Conservation (phyloP, 2,329 filamentous ascomycete genomes). For the Diaporthe vexans region DNA sequence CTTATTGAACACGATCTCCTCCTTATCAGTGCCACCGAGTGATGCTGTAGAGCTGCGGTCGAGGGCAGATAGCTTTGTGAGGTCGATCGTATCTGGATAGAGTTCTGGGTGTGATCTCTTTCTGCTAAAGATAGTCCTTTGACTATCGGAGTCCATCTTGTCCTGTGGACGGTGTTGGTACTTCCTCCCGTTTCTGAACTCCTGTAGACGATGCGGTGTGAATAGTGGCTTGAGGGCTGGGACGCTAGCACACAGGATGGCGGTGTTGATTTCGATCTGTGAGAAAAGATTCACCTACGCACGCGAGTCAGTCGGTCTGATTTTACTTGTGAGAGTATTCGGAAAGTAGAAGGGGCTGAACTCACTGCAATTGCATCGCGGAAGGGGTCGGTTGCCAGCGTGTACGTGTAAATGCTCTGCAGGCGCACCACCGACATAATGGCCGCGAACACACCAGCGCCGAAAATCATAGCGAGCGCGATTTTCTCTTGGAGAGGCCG, state of each 20-base stretch:
- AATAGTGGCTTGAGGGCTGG: conserved; percentile 65
- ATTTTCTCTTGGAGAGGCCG: conserved; percentile 64
- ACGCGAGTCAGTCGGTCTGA: neutral
- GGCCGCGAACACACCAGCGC: conserved; percentile 54
- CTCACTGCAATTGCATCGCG: conserved; percentile 39
- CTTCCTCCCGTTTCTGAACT: neutral
- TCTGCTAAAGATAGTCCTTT: neutral
- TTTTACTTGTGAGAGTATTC: no score
- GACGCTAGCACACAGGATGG: conserved; percentile 63
- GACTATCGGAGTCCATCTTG: neutral
- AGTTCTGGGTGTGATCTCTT: conserved; percentile 18
- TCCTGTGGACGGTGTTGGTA: conserved; percentile 14
- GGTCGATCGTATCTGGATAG: conserved; percentile 8
- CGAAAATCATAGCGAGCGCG: conserved; percentile 62
- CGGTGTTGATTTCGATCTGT: conserved; percentile 63
- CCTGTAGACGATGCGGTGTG: conserved; percentile 37
- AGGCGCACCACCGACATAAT: conserved; percentile 56
- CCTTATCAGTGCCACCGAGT: neutral
- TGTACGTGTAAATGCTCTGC: conserved; percentile 56
- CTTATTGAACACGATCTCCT: conserved; percentile 21
- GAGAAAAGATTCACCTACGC: conserved; percentile 57
- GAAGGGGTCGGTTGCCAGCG: conserved; percentile 53
- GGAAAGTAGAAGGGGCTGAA: neutral
- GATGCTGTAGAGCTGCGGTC: conserved; percentile 1
- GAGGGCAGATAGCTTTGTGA: conserved; percentile 2